phyloP scores from a whole-genome alignment of 371 early-diverging fungal species.

The Mucor plumbeus region DNA sequence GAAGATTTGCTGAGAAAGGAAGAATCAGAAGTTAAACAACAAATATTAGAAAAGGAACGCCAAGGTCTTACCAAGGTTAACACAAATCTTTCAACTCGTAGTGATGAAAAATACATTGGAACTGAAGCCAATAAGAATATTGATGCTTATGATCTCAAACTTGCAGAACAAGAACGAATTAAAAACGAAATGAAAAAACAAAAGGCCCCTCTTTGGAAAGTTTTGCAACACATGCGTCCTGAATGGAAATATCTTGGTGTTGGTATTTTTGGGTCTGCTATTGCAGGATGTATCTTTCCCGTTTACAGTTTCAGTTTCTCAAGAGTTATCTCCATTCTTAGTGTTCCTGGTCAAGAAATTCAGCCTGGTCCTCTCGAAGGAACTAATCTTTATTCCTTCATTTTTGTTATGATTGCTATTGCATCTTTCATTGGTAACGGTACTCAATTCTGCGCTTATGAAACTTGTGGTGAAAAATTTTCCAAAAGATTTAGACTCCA shows the following conservation, averaged over 20 bases:
- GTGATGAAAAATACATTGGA: neutral
- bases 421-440: conserved; percentile 50
- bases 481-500: conserved; percentile 60
- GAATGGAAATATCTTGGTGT: conserved; percentile 40
- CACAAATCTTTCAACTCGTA: neutral
- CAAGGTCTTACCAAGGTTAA: neutral
- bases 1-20: conserved; percentile 14
- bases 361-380: conserved; percentile 50
- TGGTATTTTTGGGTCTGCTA: conserved; percentile 48
- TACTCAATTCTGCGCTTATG: conserved; percentile 36
- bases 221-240: conserved; percentile 27
- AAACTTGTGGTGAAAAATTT: conserved; percentile 58
- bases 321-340: conserved; percentile 12
- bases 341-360: conserved; percentile 23
- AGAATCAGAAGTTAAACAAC: conserved; percentile 27
- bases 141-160: conserved; percentile 45
- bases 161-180: conserved; percentile 43
- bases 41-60: conserved; percentile 23
- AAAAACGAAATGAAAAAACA: conserved; percentile 39
- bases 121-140: conserved; percentile 10
- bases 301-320: conserved; percentile 27
- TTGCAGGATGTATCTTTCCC: conserved; percentile 61
- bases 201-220: conserved; percentile 14
- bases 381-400: conserved; percentile 73
- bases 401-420: conserved; percentile 68